Evolutionary conservation across 352 stramenopile genomes (phyloP).

Genomic region (Aphanomyces astaci): DNA sequence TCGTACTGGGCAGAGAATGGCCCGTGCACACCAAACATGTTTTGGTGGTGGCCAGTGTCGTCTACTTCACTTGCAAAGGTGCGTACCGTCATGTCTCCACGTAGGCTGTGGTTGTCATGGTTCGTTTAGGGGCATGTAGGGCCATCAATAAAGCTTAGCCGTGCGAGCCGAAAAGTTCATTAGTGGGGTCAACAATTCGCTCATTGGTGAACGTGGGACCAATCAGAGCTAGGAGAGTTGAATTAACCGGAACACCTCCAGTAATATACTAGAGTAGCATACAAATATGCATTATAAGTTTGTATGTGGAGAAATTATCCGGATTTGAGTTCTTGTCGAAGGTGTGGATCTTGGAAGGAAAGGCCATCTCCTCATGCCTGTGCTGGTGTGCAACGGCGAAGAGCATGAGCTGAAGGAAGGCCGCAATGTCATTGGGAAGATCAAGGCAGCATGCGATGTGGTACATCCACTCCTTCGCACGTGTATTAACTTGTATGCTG

Average conservation of each 20-base stretch:
- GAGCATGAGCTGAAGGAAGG: slow-evolving; percentile 2
- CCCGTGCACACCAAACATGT: not conserved
- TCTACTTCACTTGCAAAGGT: not conserved
- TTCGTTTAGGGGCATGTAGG: not conserved
- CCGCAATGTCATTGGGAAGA: not conserved
- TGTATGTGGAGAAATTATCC: not conserved
- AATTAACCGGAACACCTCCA: not conserved
- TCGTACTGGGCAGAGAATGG: not conserved
- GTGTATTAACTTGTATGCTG: too few relatives aligned
- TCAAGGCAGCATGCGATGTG: not conserved
- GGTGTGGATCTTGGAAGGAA: not conserved
- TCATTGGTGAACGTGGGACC: not conserved
- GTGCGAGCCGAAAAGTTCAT: too few relatives aligned
- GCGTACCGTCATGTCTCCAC: not conserved
- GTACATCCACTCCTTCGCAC: not conserved
- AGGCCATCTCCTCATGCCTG: not conserved
- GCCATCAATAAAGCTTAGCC: not conserved
- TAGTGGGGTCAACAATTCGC: too few relatives aligned
- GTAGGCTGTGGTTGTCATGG: not conserved
- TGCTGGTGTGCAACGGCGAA: not conserved
- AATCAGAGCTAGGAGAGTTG: not conserved
- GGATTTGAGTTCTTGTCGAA: not conserved
- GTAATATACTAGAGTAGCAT: not conserved
- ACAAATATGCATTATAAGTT: not conserved
- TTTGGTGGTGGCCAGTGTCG: not conserved